Evolutionary conservation across 495 filamentous ascomycete species (phyloP), one percentile per base, ranked within the genome.

Genomic region (Penicillium turbatum): DNA sequence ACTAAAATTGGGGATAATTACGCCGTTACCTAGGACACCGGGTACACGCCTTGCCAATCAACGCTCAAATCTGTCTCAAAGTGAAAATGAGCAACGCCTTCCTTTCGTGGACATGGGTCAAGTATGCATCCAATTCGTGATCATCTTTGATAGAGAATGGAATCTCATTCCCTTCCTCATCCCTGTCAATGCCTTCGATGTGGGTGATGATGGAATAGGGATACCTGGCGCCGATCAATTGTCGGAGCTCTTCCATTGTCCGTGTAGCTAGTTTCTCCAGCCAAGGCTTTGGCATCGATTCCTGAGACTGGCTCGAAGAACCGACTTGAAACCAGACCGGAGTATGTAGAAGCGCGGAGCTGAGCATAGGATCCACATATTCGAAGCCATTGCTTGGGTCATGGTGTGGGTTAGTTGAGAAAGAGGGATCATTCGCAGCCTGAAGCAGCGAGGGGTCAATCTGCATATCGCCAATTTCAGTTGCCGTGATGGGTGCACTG

Each of bases 121-220:
- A 60, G 69, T 88, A 92, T 2, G 81, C 83, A 51, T 80, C 80
- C 46, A 92, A 59, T 68, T 90, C 86, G 39, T 81, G 81, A 60
- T 90, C 86, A 29, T 83, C 76, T 48, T 84, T 82, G 59, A 92
- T 83, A 27, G 70, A 62, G 62, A 85, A 75, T 5, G 66, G 63
- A 45, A 83, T 66, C 65, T 86, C 81, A 52, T 73, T 70, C n/a
- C 78, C 82, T 35, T 72, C 73, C 24, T 70, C 71, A 62, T 84
- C 78, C 64, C 81, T 80, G 42, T 87, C 77, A 11, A 88, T 60
- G 2, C 87, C 88, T 60, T 90, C 81, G 21, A 90, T 76, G 34
- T 72, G 78, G 30, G 72, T 66, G 29, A 87, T 78, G 24, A 77
- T 54, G 0, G 77, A 71, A 27, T 79, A 79, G 6, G 82, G 78